Conservation (phyloP, 495 filamentous ascomycete genomes). For the Melanomma pulvis-pyrius region DNA sequence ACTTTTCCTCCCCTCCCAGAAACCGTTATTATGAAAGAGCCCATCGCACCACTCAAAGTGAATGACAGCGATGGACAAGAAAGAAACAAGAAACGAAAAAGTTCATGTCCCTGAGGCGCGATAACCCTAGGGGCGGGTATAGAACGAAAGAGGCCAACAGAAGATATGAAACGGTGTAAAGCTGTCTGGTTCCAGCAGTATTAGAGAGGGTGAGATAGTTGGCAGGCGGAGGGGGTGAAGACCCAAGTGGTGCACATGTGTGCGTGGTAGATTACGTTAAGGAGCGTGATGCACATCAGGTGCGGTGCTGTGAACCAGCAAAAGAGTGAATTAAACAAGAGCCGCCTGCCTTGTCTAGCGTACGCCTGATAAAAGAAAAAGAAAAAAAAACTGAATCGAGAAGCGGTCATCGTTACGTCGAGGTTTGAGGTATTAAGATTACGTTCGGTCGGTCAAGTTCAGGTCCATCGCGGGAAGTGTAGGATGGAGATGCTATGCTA, state of each 20-base stretch:
- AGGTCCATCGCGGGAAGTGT: background rate
- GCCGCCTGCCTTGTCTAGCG: slow-evolving; percentile 23
- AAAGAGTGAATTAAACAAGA: slow-evolving; percentile 25
- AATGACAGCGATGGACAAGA: background rate
- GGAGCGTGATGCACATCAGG: slow-evolving; percentile 19
- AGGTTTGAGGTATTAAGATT: slow-evolving; percentile 26
- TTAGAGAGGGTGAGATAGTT: slow-evolving; percentile 14
- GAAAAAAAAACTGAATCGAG: slow-evolving; percentile 14
- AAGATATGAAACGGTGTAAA: slow-evolving; percentile 6
- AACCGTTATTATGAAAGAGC: slow-evolving; percentile 24
- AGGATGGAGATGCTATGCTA: slow-evolving; percentile 17
- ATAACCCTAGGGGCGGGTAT: slow-evolving; percentile 13
- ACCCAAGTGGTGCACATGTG: background rate
- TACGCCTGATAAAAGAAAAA: background rate
- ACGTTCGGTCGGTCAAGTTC: slow-evolving; percentile 14
- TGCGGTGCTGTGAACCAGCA: background rate
- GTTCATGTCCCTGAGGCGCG: background rate
- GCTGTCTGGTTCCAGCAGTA: background rate
- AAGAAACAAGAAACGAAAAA: slow-evolving; percentile 13
- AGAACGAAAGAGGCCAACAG: slow-evolving; percentile 27
- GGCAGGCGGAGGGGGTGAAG: background rate
- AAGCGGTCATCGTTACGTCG: slow-evolving; percentile 22
- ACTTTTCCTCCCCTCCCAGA: background rate
- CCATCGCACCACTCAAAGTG: background rate
- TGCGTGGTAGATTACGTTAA: slow-evolving; percentile 2